Conservation (phyloP, 1,284 basidiomycete genomes). For the Ganoderma resinaceum region DNA sequence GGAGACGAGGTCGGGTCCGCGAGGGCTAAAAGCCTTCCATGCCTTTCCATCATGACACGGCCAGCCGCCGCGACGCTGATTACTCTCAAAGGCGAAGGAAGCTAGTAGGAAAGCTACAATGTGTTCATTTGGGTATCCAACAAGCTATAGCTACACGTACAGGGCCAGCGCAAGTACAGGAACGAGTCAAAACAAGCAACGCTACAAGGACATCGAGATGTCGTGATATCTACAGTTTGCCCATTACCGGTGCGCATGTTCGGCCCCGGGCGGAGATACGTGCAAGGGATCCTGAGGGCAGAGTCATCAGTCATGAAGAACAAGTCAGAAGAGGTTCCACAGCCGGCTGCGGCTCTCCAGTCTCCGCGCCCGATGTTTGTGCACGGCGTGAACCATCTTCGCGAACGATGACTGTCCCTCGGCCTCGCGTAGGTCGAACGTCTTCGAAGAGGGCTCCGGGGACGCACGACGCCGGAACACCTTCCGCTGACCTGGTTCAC, state of each 20-base stretch:
- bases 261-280: background rate
- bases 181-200: background rate
- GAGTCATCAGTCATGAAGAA: background rate
- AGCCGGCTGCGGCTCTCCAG: slow-evolving; percentile 27
- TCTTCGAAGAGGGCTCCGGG: background rate
- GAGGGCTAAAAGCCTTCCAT: background rate
- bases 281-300: background rate
- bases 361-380: slow-evolving; percentile 19
- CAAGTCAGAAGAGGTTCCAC: slow-evolving; percentile 25
- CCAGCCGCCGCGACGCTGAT: background rate
- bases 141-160: slow-evolving; percentile 21
- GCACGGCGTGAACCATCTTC: slow-evolving; percentile 3
- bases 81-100: no score
- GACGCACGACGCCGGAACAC: slow-evolving; percentile 15
- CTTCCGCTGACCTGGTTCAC: slow-evolving; percentile 8
- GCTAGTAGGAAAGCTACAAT: background rate
- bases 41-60: background rate
- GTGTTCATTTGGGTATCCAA: background rate
- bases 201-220: background rate
- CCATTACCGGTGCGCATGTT: background rate
- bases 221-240: background rate
- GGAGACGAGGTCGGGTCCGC: background rate
- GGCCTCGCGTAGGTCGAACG: background rate
- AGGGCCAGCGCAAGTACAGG: background rate
- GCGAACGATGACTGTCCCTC: slow-evolving; percentile 1